Evolutionary conservation across 345 rosid species (phyloP).

Genomic region (Cardamine occulta): DNA sequence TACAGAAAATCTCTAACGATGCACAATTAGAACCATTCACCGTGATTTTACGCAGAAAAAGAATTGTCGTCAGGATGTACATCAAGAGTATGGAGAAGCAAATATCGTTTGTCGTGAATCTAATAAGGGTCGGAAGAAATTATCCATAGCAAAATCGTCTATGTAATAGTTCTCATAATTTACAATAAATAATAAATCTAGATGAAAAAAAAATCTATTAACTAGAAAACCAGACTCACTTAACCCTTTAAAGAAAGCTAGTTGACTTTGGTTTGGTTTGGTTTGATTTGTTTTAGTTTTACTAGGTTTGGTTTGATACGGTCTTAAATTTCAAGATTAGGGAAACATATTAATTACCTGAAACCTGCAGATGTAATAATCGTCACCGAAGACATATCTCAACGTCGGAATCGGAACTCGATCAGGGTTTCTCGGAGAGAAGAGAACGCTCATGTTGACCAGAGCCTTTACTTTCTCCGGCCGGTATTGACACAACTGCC

Average conservation of each 20-base stretch:
- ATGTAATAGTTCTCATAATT: too few species aligned
- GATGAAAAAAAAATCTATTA: too few species aligned
- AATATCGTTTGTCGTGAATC: too few species aligned
- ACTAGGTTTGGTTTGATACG: constrained; percentile 1
- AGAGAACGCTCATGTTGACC: constrained; percentile 58
- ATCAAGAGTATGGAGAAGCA: too few species aligned
- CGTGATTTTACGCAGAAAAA: too few species aligned
- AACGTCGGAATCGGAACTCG: constrained; percentile 56
- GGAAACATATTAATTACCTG: constrained; percentile 51
- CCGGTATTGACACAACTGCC: constrained; percentile 60
- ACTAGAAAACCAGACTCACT: neutral
- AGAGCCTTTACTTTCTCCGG: constrained; percentile 71
- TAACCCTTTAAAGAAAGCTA: neutral
- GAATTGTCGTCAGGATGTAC: too few species aligned
- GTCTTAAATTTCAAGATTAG: neutral
- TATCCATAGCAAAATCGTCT: too few species aligned
- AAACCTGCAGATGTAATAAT: constrained; percentile 79
- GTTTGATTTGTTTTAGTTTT: neutral
- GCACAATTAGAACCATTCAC: too few species aligned
- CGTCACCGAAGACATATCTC: constrained; percentile 59
- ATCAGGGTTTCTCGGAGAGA: constrained; percentile 57
- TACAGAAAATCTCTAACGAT: too few species aligned
- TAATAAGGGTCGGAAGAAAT: too few species aligned
- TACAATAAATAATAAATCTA: too few species aligned
- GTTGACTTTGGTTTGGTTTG: constrained; percentile 4